phyloP scores from a whole-genome alignment of 306 rosid genomes.

The Dalbergia cochinchinensis region DNA sequence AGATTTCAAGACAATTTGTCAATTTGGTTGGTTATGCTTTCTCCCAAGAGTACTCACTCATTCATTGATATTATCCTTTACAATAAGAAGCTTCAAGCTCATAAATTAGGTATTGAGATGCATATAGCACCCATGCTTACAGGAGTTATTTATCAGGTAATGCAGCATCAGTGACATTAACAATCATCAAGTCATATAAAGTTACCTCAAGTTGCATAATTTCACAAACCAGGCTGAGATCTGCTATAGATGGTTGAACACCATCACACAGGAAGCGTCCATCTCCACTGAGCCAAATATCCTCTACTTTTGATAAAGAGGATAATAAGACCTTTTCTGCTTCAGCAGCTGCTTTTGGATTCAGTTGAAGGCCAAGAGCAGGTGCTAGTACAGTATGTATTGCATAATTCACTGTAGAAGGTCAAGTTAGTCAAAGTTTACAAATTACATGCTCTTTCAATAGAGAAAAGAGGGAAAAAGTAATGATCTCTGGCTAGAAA shows the following conservation, averaged over 20 bases:
- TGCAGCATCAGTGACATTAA: slow-evolving; percentile 18
- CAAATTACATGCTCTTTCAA: background rate
- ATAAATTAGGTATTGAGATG: background rate
- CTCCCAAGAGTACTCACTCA: background rate
- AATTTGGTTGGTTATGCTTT: slow-evolving; percentile 25
- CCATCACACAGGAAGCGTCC: slow-evolving; percentile 73
- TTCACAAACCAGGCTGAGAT: slow-evolving; percentile 87
- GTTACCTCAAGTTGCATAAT: slow-evolving; percentile 88
- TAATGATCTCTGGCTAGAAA: slow-evolving; percentile 24
- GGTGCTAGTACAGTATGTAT: slow-evolving; percentile 70
- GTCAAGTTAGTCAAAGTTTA: slow-evolving; percentile 25
- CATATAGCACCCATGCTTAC: background rate
- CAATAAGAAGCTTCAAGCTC: background rate
- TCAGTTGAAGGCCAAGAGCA: slow-evolving; percentile 57
- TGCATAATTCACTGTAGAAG: slow-evolving; percentile 64
- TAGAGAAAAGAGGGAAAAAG: background rate
- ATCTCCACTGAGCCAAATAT: slow-evolving; percentile 79
- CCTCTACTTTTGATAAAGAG: slow-evolving; percentile 74
- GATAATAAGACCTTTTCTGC: slow-evolving; percentile 68
- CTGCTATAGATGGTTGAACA: slow-evolving; percentile 77
- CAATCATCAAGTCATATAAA: slow-evolving; percentile 10
- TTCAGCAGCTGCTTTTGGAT: slow-evolving; percentile 72
- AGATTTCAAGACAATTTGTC: slow-evolving; percentile 29
- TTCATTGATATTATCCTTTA: background rate
- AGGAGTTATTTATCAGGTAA: slow-evolving; percentile 21